Conservation (phyloP, 2,329 filamentous ascomycete genomes). For the Trichoderma harzianum region DNA sequence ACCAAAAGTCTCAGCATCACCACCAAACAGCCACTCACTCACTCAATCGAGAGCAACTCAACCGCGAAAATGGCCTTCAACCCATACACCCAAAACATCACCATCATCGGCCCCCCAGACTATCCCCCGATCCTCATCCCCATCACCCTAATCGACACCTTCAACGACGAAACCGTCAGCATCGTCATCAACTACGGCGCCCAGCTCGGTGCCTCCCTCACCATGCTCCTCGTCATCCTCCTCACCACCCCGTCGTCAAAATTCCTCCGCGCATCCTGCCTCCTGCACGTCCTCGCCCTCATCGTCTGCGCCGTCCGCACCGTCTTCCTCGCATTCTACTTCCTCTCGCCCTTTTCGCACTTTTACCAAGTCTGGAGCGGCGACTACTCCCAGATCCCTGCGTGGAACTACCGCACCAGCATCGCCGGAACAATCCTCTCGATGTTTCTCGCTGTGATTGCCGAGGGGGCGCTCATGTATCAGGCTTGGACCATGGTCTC, state of each 20-base stretch:
- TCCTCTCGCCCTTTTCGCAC: constrained; percentile 57
- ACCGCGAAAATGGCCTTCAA: constrained; percentile 30
- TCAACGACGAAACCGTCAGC: constrained; percentile 33
- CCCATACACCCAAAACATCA: constrained; percentile 35
- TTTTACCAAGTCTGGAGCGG: constrained; percentile 57
- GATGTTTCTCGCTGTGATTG: constrained; percentile 42
- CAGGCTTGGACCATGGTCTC: constrained; percentile 53
- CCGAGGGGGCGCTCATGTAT: constrained; percentile 47
- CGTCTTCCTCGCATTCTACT: constrained; percentile 55
- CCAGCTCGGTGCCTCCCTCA: constrained; percentile 65
- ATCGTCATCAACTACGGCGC: constrained; percentile 61
- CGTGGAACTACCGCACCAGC: constrained; percentile 34
- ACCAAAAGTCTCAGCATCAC: background rate
- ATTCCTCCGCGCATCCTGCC: constrained; percentile 59
- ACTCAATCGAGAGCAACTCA: background rate
- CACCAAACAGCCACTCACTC: background rate
- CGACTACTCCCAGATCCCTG: constrained; percentile 51
- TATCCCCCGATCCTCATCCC: constrained; percentile 29
- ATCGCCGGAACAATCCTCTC: constrained; percentile 41
- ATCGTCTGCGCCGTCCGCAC: constrained; percentile 58
- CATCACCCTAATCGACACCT: constrained; percentile 32
- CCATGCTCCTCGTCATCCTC: constrained; percentile 64
- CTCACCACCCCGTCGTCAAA: constrained; percentile 65
- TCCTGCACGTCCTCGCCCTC: constrained; percentile 62
- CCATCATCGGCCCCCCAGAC: constrained; percentile 27